A percentile compares a stretch with the other conserved stretches of the same genome.
Conservation (phyloP, 306 rosid species). For the Geum urbanum region DNA sequence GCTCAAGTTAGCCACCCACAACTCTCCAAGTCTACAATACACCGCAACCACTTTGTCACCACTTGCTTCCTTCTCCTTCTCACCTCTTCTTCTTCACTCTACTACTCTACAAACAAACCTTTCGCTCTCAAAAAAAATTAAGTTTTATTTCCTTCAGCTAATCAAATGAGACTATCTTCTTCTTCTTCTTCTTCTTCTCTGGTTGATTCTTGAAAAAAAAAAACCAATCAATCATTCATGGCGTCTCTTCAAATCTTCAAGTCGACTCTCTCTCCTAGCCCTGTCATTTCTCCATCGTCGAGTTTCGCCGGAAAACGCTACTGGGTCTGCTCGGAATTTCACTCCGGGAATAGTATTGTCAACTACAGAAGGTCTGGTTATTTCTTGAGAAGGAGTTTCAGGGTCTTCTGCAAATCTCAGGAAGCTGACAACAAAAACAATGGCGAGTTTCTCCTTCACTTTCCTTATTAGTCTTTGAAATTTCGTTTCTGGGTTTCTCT, state of each 20-base stretch:
- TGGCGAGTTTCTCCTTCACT: conserved; percentile 41
- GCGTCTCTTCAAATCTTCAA: conserved; percentile 57
- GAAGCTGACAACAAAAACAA: conserved; percentile 57
- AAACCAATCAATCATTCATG: conserved; percentile 33
- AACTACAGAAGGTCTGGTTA: conserved; percentile 12
- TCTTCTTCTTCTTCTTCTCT: conserved; percentile 5
- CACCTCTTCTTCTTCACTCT: conserved; percentile 15
- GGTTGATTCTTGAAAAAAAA: conserved; percentile 13
- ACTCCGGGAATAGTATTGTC: conserved; percentile 34
- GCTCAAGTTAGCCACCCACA: conserved; percentile 34
- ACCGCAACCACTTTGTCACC: conserved; percentile 5
- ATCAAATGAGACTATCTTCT: conserved; percentile 21
- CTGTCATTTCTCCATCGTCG: conserved; percentile 37
- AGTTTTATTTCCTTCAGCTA: neutral
- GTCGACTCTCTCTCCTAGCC: conserved; percentile 48
- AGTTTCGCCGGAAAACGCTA: conserved; percentile 40
- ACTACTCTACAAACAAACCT: conserved; percentile 13
- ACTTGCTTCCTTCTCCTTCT: neutral
- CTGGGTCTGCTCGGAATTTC: conserved; percentile 29
- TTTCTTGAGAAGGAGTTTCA: conserved; percentile 29
- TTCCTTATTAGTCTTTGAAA: neutral
- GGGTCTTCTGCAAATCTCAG: conserved; percentile 53
- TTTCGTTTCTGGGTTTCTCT: neutral
- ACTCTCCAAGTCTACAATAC: conserved; percentile 29
- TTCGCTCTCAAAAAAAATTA: neutral